Evolutionary conservation across 208 protist genomes (phyloP).

Genomic region (Trypanosoma lewisi): DNA sequence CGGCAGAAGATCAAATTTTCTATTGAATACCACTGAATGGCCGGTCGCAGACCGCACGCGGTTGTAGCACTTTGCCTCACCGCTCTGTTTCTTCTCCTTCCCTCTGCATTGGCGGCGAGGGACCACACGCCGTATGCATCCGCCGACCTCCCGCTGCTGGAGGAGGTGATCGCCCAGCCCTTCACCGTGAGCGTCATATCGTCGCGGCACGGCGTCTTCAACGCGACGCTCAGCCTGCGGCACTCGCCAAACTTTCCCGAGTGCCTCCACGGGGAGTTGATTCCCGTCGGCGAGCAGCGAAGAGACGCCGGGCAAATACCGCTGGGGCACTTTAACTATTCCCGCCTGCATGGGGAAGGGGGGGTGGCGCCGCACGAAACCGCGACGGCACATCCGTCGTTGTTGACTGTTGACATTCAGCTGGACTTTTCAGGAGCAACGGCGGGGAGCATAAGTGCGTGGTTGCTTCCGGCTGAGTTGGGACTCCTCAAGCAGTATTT

Average conservation of each 20-base stretch:
- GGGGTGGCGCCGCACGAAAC: conserved; percentile 13
- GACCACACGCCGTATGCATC: neutral
- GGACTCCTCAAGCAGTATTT: conserved; percentile 33
- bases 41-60: neutral
- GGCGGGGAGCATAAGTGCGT: conserved; percentile 36
- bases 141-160: conserved; percentile 33
- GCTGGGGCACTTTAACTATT: conserved; percentile 48
- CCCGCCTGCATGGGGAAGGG: conserved; percentile 29
- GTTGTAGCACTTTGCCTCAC: neutral
- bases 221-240: conserved; percentile 56
- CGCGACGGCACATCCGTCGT: conserved; percentile 36
- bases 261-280: conserved; percentile 61
- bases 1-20: no score
- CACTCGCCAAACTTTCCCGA: conserved; percentile 63
- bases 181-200: conserved; percentile 78
- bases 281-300: conserved; percentile 43
- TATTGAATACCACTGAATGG: conserved; percentile 1
- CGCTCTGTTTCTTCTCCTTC: neutral
- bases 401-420: conserved; percentile 54
- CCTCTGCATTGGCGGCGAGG: neutral
- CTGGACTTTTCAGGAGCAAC: conserved; percentile 40
- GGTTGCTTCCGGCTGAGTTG: conserved; percentile 41
- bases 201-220: conserved; percentile 58
- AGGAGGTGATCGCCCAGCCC: conserved; percentile 51
- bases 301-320: conserved; percentile 3